Conservation (phyloP, 2,329 filamentous ascomycete species). For the Exophiala viscosa region DNA sequence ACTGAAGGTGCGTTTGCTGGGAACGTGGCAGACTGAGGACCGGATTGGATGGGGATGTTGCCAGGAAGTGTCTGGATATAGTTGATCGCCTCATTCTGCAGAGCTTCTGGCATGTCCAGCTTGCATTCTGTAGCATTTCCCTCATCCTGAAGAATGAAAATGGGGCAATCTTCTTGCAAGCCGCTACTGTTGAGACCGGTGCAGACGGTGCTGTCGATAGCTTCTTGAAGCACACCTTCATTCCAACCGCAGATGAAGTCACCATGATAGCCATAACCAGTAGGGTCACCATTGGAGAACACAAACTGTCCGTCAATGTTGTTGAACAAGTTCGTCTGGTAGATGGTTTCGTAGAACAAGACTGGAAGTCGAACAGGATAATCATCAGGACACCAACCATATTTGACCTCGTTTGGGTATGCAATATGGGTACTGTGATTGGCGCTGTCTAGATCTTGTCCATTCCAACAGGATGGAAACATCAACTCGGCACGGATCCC, state of each 20-base stretch:
- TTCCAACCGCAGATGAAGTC: slow-evolving; percentile 76
- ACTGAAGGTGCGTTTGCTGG: slow-evolving; percentile 4
- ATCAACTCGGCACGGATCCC: slow-evolving; percentile 79
- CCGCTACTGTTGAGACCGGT: slow-evolving; percentile 58
- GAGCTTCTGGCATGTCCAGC: slow-evolving; percentile 54
- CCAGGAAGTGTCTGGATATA: slow-evolving; percentile 62
- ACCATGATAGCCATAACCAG: slow-evolving; percentile 53
- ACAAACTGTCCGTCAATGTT: slow-evolving; percentile 66
- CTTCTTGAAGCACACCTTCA: slow-evolving; percentile 59
- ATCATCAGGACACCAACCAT: slow-evolving; percentile 68
- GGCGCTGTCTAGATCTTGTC: slow-evolving; percentile 53
- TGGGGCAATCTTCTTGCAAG: slow-evolving; percentile 65
- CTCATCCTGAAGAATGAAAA: slow-evolving; percentile 68
- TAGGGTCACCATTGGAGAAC: slow-evolving; percentile 55
- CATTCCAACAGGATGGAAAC: slow-evolving; percentile 90
- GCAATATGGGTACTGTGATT: slow-evolving; percentile 66
- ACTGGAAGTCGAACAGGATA: slow-evolving; percentile 67
- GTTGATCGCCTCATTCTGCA: slow-evolving; percentile 55
- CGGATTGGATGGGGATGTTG: slow-evolving; percentile 48
- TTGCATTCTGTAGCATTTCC: slow-evolving; percentile 54
- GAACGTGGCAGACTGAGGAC: slow-evolving; percentile 39
- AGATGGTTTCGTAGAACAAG: slow-evolving; percentile 84
- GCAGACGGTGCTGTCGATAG: slow-evolving; percentile 63
- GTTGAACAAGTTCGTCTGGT: slow-evolving; percentile 64
- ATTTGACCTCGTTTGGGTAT: slow-evolving; percentile 73